These are phyloP conservation scores for Vicia faba DNA, from an alignment of 306 rosid species.

Conservation along the genomic window DNA sequence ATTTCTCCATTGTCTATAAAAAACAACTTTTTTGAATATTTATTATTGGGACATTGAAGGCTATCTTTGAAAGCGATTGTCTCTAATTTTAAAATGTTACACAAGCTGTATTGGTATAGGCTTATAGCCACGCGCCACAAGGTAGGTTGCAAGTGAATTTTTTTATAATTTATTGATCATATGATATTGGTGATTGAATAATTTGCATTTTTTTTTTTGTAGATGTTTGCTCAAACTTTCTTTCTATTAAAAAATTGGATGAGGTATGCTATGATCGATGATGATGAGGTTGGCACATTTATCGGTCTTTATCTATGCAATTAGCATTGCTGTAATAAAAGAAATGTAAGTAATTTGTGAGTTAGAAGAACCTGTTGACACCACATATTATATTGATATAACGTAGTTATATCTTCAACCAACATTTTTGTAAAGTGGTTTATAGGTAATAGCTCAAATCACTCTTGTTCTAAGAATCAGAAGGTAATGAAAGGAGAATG, in stretches of 20 bases:
- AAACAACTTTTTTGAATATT: too few relatives aligned
- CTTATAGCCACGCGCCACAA: slow-evolving; percentile 51
- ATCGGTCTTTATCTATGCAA: slow-evolving; percentile 34
- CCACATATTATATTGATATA: too few relatives aligned
- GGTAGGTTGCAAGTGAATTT: slow-evolving; percentile 34
- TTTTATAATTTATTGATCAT: slow-evolving; percentile 21
- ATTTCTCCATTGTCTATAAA: too few relatives aligned
- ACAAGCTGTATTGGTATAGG: slow-evolving; percentile 41
- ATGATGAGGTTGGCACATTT: slow-evolving; percentile 42
- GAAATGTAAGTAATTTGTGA: too few relatives aligned
- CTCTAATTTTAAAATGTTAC: slow-evolving; percentile 52
- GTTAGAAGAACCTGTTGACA: too few relatives aligned
- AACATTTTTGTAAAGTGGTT: too few relatives aligned
- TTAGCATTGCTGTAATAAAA: slow-evolving; percentile 7
- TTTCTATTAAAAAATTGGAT: slow-evolving; percentile 37
- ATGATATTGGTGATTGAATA: slow-evolving; percentile 32
- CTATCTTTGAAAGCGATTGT: slow-evolving; percentile 82
- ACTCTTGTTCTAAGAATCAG: too few relatives aligned
- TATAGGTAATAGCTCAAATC: too few relatives aligned
- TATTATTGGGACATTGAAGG: slow-evolving; percentile 51
- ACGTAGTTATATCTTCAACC: too few relatives aligned
- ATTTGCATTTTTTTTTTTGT: slow-evolving; percentile 21
- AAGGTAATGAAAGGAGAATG: too few relatives aligned
- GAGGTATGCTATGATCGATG: slow-evolving; percentile 38
- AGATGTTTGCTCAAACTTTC: slow-evolving; percentile 43